Evolutionary conservation across 139 green algal genomes (phyloP).

Genomic region (Chlamydomonas sphaeroides): DNA sequence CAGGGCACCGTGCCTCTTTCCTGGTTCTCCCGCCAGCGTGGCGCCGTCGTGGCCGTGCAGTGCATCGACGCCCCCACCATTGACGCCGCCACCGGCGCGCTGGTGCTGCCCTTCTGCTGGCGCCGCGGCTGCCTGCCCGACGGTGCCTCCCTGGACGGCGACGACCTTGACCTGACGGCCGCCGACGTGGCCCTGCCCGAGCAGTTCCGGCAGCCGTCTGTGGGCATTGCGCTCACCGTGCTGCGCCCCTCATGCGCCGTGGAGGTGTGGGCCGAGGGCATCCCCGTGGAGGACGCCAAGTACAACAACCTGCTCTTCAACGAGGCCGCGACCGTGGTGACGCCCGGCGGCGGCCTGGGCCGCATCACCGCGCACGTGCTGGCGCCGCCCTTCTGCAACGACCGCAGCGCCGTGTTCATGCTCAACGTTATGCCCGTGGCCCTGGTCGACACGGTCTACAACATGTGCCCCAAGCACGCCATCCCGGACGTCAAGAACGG

Average conservation of each 20-base stretch:
- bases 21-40: not conserved
- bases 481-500: slow-evolving; percentile 24
- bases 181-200: not conserved
- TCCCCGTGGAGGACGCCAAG: not conserved
- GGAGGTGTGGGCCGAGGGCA: slow-evolving; percentile 9
- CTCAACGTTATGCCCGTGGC: slow-evolving; percentile 24
- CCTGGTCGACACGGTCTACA: slow-evolving; percentile 25
- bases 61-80: slow-evolving; percentile 11
- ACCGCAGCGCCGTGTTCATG: slow-evolving; percentile 21
- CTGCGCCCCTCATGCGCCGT: not conserved
- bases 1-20: not conserved
- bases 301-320: slow-evolving; percentile 34
- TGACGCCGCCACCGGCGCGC: not conserved
- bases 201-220: slow-evolving; percentile 3
- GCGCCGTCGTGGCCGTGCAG: not conserved
- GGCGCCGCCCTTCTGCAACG: slow-evolving; percentile 1
- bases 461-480: slow-evolving; percentile 31
- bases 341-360: slow-evolving; percentile 6
- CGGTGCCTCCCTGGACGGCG: not conserved
- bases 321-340: slow-evolving; percentile 22
- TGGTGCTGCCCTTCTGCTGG: slow-evolving; percentile 31
- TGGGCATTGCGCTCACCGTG: slow-evolving; percentile 26
- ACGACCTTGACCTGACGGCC: slow-evolving; percentile 1
- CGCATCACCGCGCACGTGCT: not conserved
- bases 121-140: slow-evolving; percentile 6